Percentiles rank a stretch among this genome's conserved stretches.
Conservation (phyloP, 495 filamentous ascomycete species). For the Aspergillus haitiensis region DNA sequence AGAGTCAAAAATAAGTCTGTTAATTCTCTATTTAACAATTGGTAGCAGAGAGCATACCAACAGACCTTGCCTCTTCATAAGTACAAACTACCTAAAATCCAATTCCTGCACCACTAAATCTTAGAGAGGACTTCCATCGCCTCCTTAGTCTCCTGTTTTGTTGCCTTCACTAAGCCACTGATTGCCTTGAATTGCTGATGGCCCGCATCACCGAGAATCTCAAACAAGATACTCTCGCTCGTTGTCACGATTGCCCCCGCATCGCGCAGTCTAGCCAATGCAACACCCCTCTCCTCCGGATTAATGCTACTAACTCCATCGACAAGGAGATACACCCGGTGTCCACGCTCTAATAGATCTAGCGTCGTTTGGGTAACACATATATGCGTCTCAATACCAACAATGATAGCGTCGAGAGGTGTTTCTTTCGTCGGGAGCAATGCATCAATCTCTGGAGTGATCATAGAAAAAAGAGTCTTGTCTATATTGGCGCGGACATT, state of each 20-base stretch:
- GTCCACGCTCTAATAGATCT: constrained; percentile 70
- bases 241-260: constrained; percentile 81
- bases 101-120: constrained; percentile 47
- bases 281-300: constrained; percentile 73
- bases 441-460: constrained; percentile 48
- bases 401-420: constrained; percentile 44
- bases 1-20: too few relatives aligned
- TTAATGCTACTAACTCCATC: constrained; percentile 90
- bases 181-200: constrained; percentile 69
- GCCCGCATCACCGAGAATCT: constrained; percentile 84
- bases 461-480: constrained; percentile 92
- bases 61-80: neutral
- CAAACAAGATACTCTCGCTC: constrained; percentile 90
- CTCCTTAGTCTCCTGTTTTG: constrained; percentile 61
- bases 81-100: neutral
- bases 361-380: constrained; percentile 92
- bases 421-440: constrained; percentile 29
- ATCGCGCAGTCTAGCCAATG: constrained; percentile 69
- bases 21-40: too few relatives aligned
- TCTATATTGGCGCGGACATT: constrained; percentile 60
- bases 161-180: constrained; percentile 77
- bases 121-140: constrained; percentile 65
- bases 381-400: constrained; percentile 93
- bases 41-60: neutral
- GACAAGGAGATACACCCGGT: constrained; percentile 84